Evolutionary conservation across 352 stramenopile species (phyloP).

Genomic region (Elongisporangium prolatum): DNA sequence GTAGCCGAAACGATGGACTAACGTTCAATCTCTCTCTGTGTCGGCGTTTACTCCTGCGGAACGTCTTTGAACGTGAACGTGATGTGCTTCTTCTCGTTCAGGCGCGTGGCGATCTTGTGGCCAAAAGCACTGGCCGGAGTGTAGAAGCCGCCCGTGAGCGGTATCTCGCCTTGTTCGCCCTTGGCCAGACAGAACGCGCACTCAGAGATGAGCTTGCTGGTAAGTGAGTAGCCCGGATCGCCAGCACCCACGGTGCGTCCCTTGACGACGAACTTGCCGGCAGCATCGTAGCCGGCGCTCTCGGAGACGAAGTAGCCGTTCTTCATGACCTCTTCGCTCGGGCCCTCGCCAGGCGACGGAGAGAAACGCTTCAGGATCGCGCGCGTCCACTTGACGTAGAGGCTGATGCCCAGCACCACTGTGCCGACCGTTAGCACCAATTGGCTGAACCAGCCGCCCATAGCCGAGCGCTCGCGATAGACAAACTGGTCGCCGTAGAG

Average conservation of each 20-base stretch:
- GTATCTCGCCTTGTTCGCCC: slow-evolving; percentile 20
- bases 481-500: slow-evolving; percentile 60
- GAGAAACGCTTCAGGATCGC: slow-evolving; percentile 62
- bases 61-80: slow-evolving; percentile 38
- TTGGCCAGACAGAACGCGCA: slow-evolving; percentile 58
- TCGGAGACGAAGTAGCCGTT: slow-evolving; percentile 70
- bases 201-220: slow-evolving; percentile 49
- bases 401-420: slow-evolving; percentile 26
- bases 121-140: slow-evolving; percentile 57
- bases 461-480: slow-evolving; percentile 57
- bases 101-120: slow-evolving; percentile 38
- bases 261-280: slow-evolving; percentile 35
- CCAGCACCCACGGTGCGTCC: slow-evolving; percentile 30
- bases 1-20: slow-evolving; percentile 13
- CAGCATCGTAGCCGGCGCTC: slow-evolving; percentile 35
- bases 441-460: slow-evolving; percentile 42
- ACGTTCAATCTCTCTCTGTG: slow-evolving; percentile 10
- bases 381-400: slow-evolving; percentile 64
- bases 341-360: slow-evolving; percentile 74
- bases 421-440: slow-evolving; percentile 31
- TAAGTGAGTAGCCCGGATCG: slow-evolving; percentile 61
- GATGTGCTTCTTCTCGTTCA: slow-evolving; percentile 56
- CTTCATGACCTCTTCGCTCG: slow-evolving; percentile 72
- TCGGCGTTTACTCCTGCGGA: not conserved
- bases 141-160: slow-evolving; percentile 43